Evolutionary conservation across 768 basidiomycete species (phyloP).

Genomic region (Termitomyces sp.): DNA sequence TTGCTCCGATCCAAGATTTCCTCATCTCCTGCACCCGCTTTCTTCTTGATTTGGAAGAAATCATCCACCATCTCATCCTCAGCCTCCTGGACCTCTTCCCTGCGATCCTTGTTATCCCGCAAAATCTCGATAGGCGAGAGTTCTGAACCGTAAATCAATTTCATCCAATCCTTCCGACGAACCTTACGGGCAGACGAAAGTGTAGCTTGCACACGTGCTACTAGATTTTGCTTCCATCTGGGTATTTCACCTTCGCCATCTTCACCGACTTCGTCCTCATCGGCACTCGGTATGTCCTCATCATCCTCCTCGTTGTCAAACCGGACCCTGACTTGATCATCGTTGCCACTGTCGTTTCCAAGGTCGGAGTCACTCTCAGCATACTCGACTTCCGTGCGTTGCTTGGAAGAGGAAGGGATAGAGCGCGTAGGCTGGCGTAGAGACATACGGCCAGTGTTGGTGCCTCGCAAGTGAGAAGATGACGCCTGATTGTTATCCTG

Average conservation of each 20-base stretch:
- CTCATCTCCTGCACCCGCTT: constrained; percentile 28
- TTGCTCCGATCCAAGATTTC: constrained; percentile 70
- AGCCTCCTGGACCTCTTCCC: constrained; percentile 14
- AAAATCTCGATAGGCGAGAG: constrained; percentile 70
- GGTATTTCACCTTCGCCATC: constrained; percentile 43
- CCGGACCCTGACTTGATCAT: constrained; percentile 19
- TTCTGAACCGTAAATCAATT: constrained; percentile 71
- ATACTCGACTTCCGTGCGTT: constrained; percentile 49
- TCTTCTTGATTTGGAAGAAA: constrained; percentile 62
- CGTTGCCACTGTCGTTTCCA: constrained; percentile 31
- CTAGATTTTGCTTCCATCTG: constrained; percentile 70
- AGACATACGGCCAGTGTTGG: constrained; percentile 47
- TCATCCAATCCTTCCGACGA: constrained; percentile 71
- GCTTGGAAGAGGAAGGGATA: constrained; percentile 30
- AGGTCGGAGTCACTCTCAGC: constrained; percentile 79
- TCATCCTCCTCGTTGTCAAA: constrained; percentile 42
- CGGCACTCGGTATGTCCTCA: constrained; percentile 42
- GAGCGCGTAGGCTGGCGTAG: constrained; percentile 40
- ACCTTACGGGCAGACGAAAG: constrained; percentile 28
- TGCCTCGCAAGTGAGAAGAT: constrained; percentile 14
- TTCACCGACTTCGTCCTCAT: constrained; percentile 35
- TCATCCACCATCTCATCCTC: constrained; percentile 48
- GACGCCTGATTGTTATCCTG: neutral
- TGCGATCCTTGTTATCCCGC: constrained; percentile 33
- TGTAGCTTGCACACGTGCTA: constrained; percentile 30